Base-by-base conservation (phyloP, 2,329 filamentous ascomycete species). In the Penicillium sp. region DNA sequence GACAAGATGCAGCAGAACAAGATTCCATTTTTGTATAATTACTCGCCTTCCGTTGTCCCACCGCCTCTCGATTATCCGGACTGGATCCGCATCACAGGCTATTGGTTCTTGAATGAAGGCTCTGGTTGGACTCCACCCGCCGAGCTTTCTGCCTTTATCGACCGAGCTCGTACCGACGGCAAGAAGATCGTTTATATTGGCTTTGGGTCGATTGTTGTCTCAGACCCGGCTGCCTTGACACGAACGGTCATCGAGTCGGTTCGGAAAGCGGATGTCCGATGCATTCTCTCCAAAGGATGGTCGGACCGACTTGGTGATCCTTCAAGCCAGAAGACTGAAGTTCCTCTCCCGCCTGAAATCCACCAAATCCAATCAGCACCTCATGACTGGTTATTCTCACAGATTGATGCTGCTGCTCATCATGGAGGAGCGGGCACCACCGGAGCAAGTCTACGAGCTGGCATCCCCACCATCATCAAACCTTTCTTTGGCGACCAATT, bases 401-500 rank as follows among this genome's bases (percentile, higher is more conserved):
- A 96, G 72, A 91, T 99, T 58, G 95, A 99, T 71, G 95, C 94
- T 4, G 94, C 91, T 3, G 92, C 91, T 7, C 95, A 99, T 73
- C 95, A 99, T 71, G 95, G 95, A 50, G 95, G 95, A 5, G 91
- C 92, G 4, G 95, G 95, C 1, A 99, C 95, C 0, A 99, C 95
- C 0, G 95, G 95, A 1, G 95, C 95, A 0, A 96, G 92, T 74
- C 81, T 99, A 51, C 85, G 95, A 54, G 93, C 93, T 0, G 95
- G 95, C 2, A 86, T 96, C 5, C 95, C 95, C 0, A 98, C 95
- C 0, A 93, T 99, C 64, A 90, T 98, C 72, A 91, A 94, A 62
- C 95, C 95, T 0, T 99, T 98, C 81, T 99, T 99, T 72, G 95
- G 95, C 5, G 95, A 99, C 69, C 95, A 99, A 73, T 97, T 90